Percentiles rank a stretch among this genome's conserved stretches.
Evolutionary conservation across 495 filamentous ascomycete species (phyloP).

Genomic region (Neurospora sp.): DNA sequence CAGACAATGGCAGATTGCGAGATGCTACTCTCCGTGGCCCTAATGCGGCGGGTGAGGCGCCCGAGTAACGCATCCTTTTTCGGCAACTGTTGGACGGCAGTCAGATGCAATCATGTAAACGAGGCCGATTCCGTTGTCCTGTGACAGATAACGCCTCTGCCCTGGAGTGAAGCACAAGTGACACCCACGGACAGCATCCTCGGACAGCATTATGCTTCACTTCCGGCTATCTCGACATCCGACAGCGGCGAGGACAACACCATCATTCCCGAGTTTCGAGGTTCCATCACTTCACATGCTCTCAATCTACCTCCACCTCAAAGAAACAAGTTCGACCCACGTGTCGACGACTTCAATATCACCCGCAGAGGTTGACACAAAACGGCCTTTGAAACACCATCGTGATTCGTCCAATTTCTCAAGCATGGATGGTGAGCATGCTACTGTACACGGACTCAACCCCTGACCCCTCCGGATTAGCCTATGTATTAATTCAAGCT

Average conservation of each 20-base stretch:
- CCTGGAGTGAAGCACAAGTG: not conserved
- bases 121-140: not conserved
- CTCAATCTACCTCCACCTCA: not conserved
- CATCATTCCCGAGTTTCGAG: too few relatives aligned
- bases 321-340: not conserved
- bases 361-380: not conserved
- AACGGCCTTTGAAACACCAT: not conserved
- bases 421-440: not conserved
- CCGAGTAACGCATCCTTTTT: not conserved
- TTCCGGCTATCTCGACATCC: not conserved
- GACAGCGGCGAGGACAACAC: not conserved
- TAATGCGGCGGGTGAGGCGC: not conserved
- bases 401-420: not conserved
- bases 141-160: not conserved
- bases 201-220: not conserved
- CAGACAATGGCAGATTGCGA: not conserved
- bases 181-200: not conserved
- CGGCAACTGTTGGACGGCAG: not conserved
- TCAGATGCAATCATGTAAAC: not conserved
- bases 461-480: not conserved
- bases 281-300: not conserved
- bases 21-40: not conserved
- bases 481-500: not conserved
- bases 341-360: not conserved
- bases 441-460: not conserved